Conservation (phyloP, 202 grass and related monocot species). For the Cymbopogon flexuosus region DNA sequence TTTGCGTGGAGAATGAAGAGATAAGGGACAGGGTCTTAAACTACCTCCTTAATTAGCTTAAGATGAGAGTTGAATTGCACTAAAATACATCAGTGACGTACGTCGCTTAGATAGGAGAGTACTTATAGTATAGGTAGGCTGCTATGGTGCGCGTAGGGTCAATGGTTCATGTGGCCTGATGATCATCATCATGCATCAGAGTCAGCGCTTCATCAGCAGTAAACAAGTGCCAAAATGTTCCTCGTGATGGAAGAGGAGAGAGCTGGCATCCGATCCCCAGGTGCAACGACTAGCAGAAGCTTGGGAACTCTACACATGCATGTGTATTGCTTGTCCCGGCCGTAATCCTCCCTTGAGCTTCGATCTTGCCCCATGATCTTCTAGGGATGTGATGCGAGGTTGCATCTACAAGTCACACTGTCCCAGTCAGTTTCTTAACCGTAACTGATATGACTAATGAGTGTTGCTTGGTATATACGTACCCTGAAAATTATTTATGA, state of each 20-base stretch:
- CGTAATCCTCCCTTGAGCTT: neutral
- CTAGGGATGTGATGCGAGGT: conserved; percentile 3
- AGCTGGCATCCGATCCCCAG: neutral
- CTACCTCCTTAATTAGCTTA: neutral
- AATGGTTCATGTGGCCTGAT: neutral
- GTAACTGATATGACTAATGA: neutral
- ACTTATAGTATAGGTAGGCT: neutral
- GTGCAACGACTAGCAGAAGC: neutral
- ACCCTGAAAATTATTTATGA: neutral
- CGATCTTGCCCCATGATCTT: neutral
- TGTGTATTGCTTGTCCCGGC: conserved; percentile 5
- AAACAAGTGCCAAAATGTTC: neutral
- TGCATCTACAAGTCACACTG: conserved; percentile 28
- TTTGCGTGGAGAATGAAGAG: neutral
- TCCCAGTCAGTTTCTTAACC: neutral
- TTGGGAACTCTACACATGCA: neutral
- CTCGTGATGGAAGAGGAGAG: neutral
- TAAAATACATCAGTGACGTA: neutral
- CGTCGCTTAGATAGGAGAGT: neutral
- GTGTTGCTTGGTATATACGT: neutral
- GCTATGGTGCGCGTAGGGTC: neutral
- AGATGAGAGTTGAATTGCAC: neutral
- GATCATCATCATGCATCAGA: neutral
- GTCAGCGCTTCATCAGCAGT: neutral
- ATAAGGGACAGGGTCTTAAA: neutral